Percentiles rank a stretch among this genome's conserved stretches.
These are phyloP conservation scores for Triticum dicoccoides DNA, from an alignment of 176 grass and related monocot genomes.

Conservation along the genomic window DNA sequence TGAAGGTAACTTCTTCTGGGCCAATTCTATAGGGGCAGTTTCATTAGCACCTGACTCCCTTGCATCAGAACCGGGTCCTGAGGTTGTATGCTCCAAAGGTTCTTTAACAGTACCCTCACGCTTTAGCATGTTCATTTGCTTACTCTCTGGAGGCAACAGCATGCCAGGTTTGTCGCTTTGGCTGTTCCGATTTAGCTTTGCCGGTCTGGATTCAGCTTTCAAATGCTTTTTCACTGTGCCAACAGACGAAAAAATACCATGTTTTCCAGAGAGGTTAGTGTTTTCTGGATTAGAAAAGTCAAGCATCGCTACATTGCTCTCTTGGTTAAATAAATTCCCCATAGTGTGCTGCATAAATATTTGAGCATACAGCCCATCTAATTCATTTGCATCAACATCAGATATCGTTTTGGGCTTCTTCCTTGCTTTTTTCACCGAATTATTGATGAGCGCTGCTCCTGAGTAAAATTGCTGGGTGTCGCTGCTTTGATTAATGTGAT, in stretches of 20 bases:
- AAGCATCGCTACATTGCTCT: constrained; percentile 3
- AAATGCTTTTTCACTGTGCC: not conserved
- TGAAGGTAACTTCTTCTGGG: constrained; percentile 22
- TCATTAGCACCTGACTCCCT: not conserved
- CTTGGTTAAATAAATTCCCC: constrained; percentile 17
- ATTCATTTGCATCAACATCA: constrained; percentile 46
- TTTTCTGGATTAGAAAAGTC: constrained; percentile 12
- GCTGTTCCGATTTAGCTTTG: constrained; percentile 25
- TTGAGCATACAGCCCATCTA: constrained; percentile 33
- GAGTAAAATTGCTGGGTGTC: constrained; percentile 1
- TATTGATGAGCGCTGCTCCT: constrained; percentile 39
- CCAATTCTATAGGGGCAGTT: not conserved
- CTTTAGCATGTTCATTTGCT: not conserved
- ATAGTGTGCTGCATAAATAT: constrained; percentile 20
- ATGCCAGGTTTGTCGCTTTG: constrained; percentile 8
- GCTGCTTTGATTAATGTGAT: constrained; percentile 6
- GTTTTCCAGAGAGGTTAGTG: not conserved
- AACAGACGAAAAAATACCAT: constrained; percentile 20
- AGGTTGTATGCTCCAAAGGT: not conserved
- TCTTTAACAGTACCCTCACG: not conserved
- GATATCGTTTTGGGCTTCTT: constrained; percentile 73
- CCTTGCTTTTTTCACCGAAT: constrained; percentile 44
- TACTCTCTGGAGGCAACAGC: constrained; percentile 9
- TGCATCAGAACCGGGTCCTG: constrained; percentile 10
- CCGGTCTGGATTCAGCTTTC: constrained; percentile 31